Evolutionary conservation across 1,284 basidiomycete species (phyloP).

Genomic region (Athelia sp.): DNA sequence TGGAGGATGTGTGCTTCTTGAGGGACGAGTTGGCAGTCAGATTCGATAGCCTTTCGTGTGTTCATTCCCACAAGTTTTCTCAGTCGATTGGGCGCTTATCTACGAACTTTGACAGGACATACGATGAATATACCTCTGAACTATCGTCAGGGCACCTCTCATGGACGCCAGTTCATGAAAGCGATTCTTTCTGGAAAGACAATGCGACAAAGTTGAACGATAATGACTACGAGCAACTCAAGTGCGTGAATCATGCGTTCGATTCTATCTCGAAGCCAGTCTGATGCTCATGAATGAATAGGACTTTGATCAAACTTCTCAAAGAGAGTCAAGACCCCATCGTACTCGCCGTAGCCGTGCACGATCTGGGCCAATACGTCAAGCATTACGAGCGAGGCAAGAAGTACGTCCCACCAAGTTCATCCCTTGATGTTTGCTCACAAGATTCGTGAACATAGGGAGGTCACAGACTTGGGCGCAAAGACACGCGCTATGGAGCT

Average conservation of each 20-base stretch:
- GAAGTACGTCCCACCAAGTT: constrained; percentile 53
- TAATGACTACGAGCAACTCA: constrained; percentile 74
- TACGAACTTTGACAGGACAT: constrained; percentile 62
- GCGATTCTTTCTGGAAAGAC: constrained; percentile 97
- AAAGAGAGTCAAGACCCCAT: constrained; percentile 67
- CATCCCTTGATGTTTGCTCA: background rate
- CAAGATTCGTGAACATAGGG: constrained; percentile 36
- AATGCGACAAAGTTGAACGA: constrained; percentile 86
- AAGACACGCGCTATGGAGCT: constrained; percentile 94
- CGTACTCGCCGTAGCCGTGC: constrained; percentile 84
- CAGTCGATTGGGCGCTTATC: background rate
- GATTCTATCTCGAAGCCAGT: background rate
- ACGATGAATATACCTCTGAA: constrained; percentile 94
- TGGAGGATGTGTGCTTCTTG: constrained; percentile 87
- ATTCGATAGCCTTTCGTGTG: constrained; percentile 87
- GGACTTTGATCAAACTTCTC: constrained; percentile 70
- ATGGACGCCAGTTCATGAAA: constrained; percentile 94
- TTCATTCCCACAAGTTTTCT: constrained; percentile 8
- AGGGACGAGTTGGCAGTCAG: constrained; percentile 76
- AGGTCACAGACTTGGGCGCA: constrained; percentile 78
- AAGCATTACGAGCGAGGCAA: constrained; percentile 88
- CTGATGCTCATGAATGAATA: constrained; percentile 22
- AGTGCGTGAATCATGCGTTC: constrained; percentile 40
- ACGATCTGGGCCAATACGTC: constrained; percentile 93
- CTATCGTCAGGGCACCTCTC: constrained; percentile 86